Base-by-base conservation (phyloP, 495 filamentous ascomycete species). In the Aspergillus asperescens region DNA sequence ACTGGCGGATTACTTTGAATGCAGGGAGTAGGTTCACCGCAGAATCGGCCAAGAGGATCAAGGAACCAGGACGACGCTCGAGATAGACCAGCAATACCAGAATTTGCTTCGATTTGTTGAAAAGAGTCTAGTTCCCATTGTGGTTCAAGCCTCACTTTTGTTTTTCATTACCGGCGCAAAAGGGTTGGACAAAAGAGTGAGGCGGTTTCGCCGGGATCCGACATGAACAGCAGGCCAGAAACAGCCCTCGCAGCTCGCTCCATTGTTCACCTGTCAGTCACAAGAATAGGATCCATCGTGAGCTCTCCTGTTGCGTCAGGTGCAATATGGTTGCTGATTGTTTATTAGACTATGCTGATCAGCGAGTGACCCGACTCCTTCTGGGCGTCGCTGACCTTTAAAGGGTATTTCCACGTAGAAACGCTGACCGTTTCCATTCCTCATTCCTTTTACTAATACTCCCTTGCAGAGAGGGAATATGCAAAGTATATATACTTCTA, bases 141-240 rank as follows among this genome's bases (percentile, higher is more conserved):
- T 54, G 53, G 44, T 50, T 52, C 61, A 62, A 62, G 63, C 63
- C 63, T 66, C 63, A 66, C 61, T 64, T 64, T 54, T 54, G 10
- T 28, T 39, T 45, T 54, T 45, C 41, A 39, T 60, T 62, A 45
- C 42, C 52, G 32, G 39, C 39, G 57, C 47, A 55, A 69, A 69
- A 65, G 67, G 63, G 68, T 73, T 73, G 70, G 68, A 59, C 56
- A 52, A 68, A 47, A 64, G 61, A 74, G 71, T 74, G 71, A 73
- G 71, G 71, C 71, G 69, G 60, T 41, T 56, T 63, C 45, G 50
- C 56, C 56, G 55, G 53, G 48, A 58, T 60, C 57, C 55, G 57
- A 60, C 54, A 58, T 60, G 23, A 52, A 58, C 52, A 56, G 29
- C 55, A 60, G 45, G 29, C 44, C 42, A 47, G 18, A 47, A 54